Base-by-base conservation (phyloP, 2,329 filamentous ascomycete genomes). In the Cytospora chrysosperma region DNA sequence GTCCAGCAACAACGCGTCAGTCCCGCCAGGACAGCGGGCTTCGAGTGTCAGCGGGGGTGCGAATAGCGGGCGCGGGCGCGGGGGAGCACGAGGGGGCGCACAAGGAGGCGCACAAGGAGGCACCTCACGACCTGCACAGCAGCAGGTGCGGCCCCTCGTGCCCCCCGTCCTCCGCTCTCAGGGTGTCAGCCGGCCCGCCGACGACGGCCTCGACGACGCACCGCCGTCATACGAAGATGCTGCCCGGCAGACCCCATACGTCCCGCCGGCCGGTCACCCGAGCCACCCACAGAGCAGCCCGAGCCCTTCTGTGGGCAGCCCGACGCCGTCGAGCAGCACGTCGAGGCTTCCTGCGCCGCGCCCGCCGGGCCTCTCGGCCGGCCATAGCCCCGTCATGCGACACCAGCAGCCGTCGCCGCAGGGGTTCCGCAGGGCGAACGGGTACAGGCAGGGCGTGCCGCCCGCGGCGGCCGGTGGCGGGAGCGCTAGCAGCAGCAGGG, bases 151-250 rank as follows among this genome's bases (percentile, higher is more conserved):
- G 4, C 79, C 82, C 1, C 71, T 82, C 4, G 75, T 82, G 2
- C 79, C 80, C 7, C 79, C 79, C 73, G 78, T 32, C 69, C 75
- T 43, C 72, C 75, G 40, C 27, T 50, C 63, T 1, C 65, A 61
- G 5, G 72, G 72, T 2, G 76, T 78, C 4, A 74, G 72, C 24
- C 71, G 79, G 1, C 68, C 73, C 3, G 69, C 73, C 0, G 79
- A 80, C 5, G 75, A 76, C 9, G 75, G 70, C 6, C 72, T 74
- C 2, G 82, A 84, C 3, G 82, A 85, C 32, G 82, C 82, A 7
- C 84, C 84, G 50, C 84, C 84, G 1, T 81, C 82, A 13, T 86
- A 86, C 68, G 84, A 86, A 72, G 82, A 86, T 71, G 82, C 84
- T 4, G 78, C 82, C 21, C 79, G 81, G 61, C 77, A 81, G 58